Conservation (phyloP, 768 basidiomycete genomes). For the Filobasidium wieringae region DNA sequence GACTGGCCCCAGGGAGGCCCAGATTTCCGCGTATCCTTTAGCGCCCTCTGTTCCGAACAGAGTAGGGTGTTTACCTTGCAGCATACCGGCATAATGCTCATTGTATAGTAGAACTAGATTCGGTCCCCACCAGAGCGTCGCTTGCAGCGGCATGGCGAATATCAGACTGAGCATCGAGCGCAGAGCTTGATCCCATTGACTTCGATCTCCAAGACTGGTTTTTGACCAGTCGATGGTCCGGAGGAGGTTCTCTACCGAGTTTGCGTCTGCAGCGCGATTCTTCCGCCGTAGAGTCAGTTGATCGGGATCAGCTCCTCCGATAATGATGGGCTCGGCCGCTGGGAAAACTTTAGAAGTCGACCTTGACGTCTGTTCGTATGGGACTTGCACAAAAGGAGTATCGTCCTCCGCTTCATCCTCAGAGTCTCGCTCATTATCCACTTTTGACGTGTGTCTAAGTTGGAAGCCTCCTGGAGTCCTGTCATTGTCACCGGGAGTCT, state of each 20-base stretch:
- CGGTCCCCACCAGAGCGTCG: conserved; percentile 35
- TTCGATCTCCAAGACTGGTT: conserved; percentile 26
- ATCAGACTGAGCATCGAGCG: conserved; percentile 19
- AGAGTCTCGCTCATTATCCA: too few relatives aligned
- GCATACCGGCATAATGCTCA: conserved; percentile 27
- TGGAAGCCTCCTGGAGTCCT: too few relatives aligned
- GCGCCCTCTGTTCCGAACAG: conserved; percentile 34
- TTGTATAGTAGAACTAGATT: conserved; percentile 35
- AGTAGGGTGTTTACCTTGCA: conserved; percentile 30
- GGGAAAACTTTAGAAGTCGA: too few relatives aligned
- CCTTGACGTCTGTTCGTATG: too few relatives aligned
- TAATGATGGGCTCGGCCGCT: conserved; percentile 2
- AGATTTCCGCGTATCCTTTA: conserved; percentile 31
- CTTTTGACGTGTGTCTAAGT: too few relatives aligned
- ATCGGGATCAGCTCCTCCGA: conserved; percentile 4
- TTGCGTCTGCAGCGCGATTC: neutral
- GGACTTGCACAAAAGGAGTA: too few relatives aligned
- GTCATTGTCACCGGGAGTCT: too few relatives aligned
- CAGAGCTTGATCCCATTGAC: conserved; percentile 30
- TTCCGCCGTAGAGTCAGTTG: conserved; percentile 1
- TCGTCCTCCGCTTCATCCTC: too few relatives aligned
- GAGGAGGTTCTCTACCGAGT: conserved; percentile 15
- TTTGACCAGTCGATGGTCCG: conserved; percentile 30
- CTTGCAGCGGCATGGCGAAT: conserved; percentile 15
- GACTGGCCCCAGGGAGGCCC: conserved; percentile 28